Evolutionary conservation across 2,329 filamentous ascomycete species (phyloP).

Genomic region (Harringtonia lauricola): DNA sequence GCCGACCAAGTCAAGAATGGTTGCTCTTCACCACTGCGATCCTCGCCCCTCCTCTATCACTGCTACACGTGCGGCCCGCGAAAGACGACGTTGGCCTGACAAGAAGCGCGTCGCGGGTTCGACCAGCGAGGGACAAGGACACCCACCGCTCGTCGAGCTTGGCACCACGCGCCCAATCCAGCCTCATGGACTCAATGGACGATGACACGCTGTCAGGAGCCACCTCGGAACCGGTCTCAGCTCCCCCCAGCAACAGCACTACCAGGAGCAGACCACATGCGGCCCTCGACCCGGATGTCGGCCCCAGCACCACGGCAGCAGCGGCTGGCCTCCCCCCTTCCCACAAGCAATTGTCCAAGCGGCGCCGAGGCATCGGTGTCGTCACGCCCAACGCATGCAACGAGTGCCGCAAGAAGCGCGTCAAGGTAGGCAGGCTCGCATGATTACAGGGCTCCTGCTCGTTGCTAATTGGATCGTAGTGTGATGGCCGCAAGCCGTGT

Average conservation of each 20-base stretch:
- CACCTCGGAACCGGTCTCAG: neutral
- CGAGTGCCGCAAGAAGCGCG: slow-evolving; percentile 50
- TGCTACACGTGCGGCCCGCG: too few species aligned
- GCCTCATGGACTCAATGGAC: slow-evolving; percentile 2
- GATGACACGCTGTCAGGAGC: neutral
- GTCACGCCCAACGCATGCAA: slow-evolving; percentile 51
- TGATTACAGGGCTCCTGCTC: neutral
- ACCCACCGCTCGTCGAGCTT: too few species aligned
- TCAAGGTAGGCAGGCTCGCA: slow-evolving; percentile 33
- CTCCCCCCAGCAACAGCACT: neutral
- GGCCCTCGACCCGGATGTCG: neutral
- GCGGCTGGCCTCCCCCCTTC: neutral
- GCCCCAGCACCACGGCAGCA: neutral
- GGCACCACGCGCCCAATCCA: too few species aligned
- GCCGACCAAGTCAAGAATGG: too few species aligned
- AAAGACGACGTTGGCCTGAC: too few species aligned
- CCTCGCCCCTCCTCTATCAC: too few species aligned
- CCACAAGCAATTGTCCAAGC: slow-evolving; percentile 22
- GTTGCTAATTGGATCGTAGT: slow-evolving; percentile 24
- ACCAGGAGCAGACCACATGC: neutral
- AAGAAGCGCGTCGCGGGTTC: too few species aligned
- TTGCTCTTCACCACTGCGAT: too few species aligned
- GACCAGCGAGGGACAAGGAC: too few species aligned
- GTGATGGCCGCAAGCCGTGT: slow-evolving; percentile 47
- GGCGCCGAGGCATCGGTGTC: slow-evolving; percentile 41